Evolutionary conservation across 306 rosid genomes (phyloP).

Genomic region (Trichosanthes truncata): DNA sequence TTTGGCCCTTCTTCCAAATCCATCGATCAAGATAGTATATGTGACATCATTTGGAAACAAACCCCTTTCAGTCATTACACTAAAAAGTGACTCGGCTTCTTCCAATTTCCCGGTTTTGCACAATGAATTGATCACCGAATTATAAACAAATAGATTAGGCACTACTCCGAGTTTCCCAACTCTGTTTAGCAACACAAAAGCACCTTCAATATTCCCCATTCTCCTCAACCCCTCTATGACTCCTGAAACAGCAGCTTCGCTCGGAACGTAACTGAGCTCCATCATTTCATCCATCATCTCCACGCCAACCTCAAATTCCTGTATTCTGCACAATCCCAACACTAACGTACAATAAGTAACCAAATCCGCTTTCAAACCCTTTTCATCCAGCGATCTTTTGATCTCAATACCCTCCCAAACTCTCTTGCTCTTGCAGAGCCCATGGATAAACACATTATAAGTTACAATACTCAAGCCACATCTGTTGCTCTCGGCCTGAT

Average conservation of each 20-base stretch:
- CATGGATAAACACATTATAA: conserved; percentile 67
- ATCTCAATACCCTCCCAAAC: conserved; percentile 60
- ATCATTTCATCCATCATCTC: conserved; percentile 64
- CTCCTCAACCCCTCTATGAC: conserved; percentile 66
- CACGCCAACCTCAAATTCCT: conserved; percentile 41
- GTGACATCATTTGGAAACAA: conserved; percentile 65
- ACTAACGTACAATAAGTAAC: conserved; percentile 66
- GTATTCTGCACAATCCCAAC: conserved; percentile 63
- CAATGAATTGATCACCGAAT: conserved; percentile 61
- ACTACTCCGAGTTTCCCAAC: conserved; percentile 42
- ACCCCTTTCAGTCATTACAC: conserved; percentile 37
- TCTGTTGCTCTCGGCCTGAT: conserved; percentile 40
- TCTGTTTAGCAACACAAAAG: conserved; percentile 51
- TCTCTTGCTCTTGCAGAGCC: conserved; percentile 58
- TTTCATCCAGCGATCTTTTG: conserved; percentile 38
- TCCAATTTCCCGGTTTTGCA: conserved; percentile 62
- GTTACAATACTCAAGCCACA: conserved; percentile 42
- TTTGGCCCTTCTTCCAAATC: conserved; percentile 61
- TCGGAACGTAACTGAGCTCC: conserved; percentile 44
- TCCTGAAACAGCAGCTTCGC: conserved; percentile 62
- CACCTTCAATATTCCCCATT: conserved; percentile 41
- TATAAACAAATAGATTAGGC: conserved; percentile 62
- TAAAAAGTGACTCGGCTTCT: conserved; percentile 57
- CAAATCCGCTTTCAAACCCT: conserved; percentile 63
- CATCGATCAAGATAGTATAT: conserved; percentile 70